A percentile compares a stretch with the other conserved stretches of the same genome.
phyloP scores from a whole-genome alignment of 2,329 filamentous ascomycete species.

The Exophiala lecanii-corni region DNA sequence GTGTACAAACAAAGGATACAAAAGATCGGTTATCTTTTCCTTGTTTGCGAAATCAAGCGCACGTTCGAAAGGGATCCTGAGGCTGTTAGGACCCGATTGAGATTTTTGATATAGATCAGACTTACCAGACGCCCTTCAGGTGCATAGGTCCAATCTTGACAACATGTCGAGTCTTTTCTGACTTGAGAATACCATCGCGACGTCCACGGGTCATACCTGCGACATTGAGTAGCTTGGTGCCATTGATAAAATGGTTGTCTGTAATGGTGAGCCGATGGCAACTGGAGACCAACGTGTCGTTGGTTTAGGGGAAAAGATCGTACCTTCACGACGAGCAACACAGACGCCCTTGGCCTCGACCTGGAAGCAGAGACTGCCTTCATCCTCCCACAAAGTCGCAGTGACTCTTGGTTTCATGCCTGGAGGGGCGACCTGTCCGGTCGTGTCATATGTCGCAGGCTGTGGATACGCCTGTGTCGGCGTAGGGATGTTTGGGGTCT shows the following conservation, averaged over 20 bases:
- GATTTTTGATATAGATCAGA: conserved; percentile 21
- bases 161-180: conserved; percentile 92
- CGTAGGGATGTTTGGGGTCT: conserved; percentile 24
- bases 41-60: conserved; percentile 99
- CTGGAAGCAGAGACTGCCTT: conserved; percentile 95
- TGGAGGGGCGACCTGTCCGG: conserved; percentile 85
- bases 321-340: conserved; percentile 88
- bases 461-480: conserved; percentile 41
- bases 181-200: conserved; percentile 93
- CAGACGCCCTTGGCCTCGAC: conserved; percentile 95
- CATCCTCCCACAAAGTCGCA: conserved; percentile 96
- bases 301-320: too few relatives aligned
- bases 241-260: conserved; percentile 99
- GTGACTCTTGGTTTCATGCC: conserved; percentile 97
- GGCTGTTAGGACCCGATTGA: conserved; percentile 15
- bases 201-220: conserved; percentile 96
- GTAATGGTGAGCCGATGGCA: conserved; percentile 13
- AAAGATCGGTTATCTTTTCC: conserved; percentile 93
- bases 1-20: conserved; percentile 96
- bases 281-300: too few relatives aligned
- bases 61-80: conserved; percentile 93
- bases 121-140: conserved; percentile 92
- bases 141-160: conserved; percentile 99
- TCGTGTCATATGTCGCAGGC: conserved; percentile 68
- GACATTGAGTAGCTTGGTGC: conserved; percentile 93